These are phyloP conservation scores for Francoa sonchifolia DNA, from an alignment of 441 rosid genomes.

Conservation along the genomic window DNA sequence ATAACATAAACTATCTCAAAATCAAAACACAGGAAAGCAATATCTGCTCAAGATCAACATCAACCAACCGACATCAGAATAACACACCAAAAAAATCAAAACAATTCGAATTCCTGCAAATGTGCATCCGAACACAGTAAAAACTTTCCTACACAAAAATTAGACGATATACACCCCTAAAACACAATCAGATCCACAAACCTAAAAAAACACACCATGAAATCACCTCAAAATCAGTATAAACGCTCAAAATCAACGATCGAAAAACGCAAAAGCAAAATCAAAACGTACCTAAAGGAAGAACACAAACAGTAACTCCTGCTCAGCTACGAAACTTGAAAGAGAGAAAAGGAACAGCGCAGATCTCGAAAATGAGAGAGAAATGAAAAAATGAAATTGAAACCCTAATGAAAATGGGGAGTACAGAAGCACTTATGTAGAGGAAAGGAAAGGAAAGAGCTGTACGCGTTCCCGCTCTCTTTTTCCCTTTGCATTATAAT, in stretches of 20 bases:
- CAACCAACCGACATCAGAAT: too few species aligned
- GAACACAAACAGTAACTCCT: background rate
- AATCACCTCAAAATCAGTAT: background rate
- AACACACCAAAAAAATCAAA: too few species aligned
- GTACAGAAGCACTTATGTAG: conserved; percentile 11
- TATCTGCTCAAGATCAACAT: too few species aligned
- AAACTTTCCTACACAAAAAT: too few species aligned
- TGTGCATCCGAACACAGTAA: too few species aligned
- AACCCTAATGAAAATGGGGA: conserved; percentile 2
- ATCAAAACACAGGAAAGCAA: too few species aligned
- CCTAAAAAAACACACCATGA: background rate
- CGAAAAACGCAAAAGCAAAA: conserved; percentile 1
- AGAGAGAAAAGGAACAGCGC: conserved; percentile 16
- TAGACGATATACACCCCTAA: too few species aligned
- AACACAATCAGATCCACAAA: too few species aligned
- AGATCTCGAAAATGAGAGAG: conserved; percentile 29
- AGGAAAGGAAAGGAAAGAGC: conserved; percentile 14
- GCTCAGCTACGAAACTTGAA: background rate
- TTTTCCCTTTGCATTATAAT: conserved; percentile 25
- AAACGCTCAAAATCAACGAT: conserved; percentile 11
- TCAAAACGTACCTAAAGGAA: conserved; percentile 29
- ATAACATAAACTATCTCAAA: too few species aligned
- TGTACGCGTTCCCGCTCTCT: conserved; percentile 49
- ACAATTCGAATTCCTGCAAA: too few species aligned
- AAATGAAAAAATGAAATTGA: background rate